A percentile compares a stretch with the other conserved stretches of the same genome.
phyloP scores from a whole-genome alignment of 2,329 filamentous ascomycete species.

The Acrocalymma vagum region DNA sequence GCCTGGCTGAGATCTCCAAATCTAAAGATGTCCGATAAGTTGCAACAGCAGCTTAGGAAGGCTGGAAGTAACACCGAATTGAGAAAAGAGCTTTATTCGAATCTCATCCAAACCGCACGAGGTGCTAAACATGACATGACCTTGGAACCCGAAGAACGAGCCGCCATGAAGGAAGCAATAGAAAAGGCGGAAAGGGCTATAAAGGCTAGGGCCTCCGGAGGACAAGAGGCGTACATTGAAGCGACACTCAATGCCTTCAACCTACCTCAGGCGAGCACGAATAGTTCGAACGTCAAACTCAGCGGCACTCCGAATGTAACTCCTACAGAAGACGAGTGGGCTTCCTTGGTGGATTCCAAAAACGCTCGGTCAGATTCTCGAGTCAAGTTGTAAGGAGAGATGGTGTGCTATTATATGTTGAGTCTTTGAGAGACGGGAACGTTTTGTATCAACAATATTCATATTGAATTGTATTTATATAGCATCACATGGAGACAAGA shows the following conservation, averaged over 20 bases:
- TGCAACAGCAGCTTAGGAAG: slow-evolving; percentile 12
- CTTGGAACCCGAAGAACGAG: slow-evolving; percentile 18
- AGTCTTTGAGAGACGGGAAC: slow-evolving; percentile 2
- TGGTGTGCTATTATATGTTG: no score
- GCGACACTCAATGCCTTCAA: slow-evolving; percentile 13
- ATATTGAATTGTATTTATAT: slow-evolving; percentile 13
- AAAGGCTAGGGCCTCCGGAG: slow-evolving; percentile 21
- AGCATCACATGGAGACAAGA: slow-evolving; percentile 8
- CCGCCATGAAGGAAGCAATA: slow-evolving; percentile 24
- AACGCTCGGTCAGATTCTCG: slow-evolving; percentile 11
- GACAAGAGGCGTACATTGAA: slow-evolving; percentile 25
- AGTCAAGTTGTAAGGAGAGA: slow-evolving; percentile 3
- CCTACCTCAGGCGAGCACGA: slow-evolving; percentile 9
- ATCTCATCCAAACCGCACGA: slow-evolving; percentile 26
- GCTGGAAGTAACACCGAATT: no score
- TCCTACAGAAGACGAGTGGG: slow-evolving; percentile 25
- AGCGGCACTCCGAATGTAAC: slow-evolving; percentile 7
- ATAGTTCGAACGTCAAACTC: slow-evolving; percentile 2
- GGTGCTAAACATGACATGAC: slow-evolving; percentile 23
- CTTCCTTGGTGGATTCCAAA: slow-evolving; percentile 21
- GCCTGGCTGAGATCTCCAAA: slow-evolving; percentile 13
- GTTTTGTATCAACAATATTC: slow-evolving; percentile 14
- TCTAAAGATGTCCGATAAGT: slow-evolving; percentile 1
- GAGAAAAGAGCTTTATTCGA: no score
- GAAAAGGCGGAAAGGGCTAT: slow-evolving; percentile 29